Evolutionary conservation across 2,329 filamentous ascomycete genomes (phyloP).

Genomic region (Tolypocladium ovalisporum): DNA sequence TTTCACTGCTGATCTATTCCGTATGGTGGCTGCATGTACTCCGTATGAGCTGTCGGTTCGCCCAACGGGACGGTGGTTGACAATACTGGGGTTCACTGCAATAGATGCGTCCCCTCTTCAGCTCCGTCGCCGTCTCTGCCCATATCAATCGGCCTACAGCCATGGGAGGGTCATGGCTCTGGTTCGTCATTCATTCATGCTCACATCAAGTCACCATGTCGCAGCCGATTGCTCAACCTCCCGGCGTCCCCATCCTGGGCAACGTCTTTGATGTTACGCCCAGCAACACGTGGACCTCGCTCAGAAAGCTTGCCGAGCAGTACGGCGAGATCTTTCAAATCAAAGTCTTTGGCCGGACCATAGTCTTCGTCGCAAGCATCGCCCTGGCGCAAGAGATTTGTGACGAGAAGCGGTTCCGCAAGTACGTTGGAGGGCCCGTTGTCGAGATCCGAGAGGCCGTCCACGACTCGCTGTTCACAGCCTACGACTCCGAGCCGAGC

Average conservation of each 20-base stretch:
- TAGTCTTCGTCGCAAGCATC: conserved; percentile 35
- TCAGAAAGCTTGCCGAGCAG: conserved; percentile 23
- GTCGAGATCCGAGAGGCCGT: conserved; percentile 40
- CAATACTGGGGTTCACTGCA: conserved; percentile 1
- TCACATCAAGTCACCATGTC: conserved; percentile 13
- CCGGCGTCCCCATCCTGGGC: conserved; percentile 23
- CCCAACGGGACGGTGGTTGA: background rate
- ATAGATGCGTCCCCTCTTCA: conserved; percentile 1
- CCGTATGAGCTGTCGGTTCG: conserved; percentile 3
- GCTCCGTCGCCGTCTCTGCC: background rate
- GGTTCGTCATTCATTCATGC: background rate
- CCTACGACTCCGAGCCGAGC: conserved; percentile 33
- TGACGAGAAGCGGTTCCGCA: conserved; percentile 42
- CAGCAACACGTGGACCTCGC: conserved; percentile 23
- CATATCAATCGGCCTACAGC: background rate
- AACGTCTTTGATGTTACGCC: conserved; percentile 24
- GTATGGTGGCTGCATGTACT: conserved; percentile 6
- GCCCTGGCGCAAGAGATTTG: conserved; percentile 39
- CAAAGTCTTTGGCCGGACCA: conserved; percentile 19
- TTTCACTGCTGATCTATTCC: conserved; percentile 3
- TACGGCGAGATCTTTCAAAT: conserved; percentile 28
- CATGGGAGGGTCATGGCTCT: background rate
- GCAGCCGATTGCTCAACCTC: conserved; percentile 22
- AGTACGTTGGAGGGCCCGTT: conserved; percentile 40
- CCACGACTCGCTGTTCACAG: conserved; percentile 41